Evolutionary conservation across 331 rosid species (phyloP).

Genomic region (Erythrophleum ivorense): DNA sequence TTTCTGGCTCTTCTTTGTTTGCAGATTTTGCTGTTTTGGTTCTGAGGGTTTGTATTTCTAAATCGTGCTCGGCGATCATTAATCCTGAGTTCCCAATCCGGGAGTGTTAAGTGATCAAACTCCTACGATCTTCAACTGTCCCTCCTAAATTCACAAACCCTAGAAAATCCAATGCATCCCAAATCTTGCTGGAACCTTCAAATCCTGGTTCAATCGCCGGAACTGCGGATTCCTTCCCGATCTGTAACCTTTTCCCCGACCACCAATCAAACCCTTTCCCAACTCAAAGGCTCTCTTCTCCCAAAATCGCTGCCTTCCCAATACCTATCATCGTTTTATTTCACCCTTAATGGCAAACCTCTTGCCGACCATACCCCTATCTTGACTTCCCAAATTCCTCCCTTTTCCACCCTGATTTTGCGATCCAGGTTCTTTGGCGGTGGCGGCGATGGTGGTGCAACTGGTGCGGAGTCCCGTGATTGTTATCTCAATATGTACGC

Average conservation of each 20-base stretch:
- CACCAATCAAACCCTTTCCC: constrained; percentile 52
- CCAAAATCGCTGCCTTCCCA: constrained; percentile 35
- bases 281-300: constrained; percentile 63
- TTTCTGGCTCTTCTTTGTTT: not conserved
- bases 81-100: constrained; percentile 23
- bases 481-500: constrained; percentile 96
- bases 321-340: constrained; percentile 55
- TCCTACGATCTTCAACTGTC: not conserved
- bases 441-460: constrained; percentile 97
- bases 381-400: constrained; percentile 45
- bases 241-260: constrained; percentile 48
- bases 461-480: constrained; percentile 97
- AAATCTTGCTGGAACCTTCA: constrained; percentile 52
- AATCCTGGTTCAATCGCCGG: constrained; percentile 67
- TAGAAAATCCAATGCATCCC: not conserved
- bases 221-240: constrained; percentile 49
- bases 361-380: constrained; percentile 58
- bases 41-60: not conserved
- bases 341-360: constrained; percentile 75
- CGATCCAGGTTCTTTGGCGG: constrained; percentile 71
- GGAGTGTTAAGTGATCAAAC: not conserved
- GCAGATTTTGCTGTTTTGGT: not conserved
- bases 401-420: constrained; percentile 65
- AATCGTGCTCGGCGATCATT: not conserved
- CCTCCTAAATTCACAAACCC: constrained; percentile 27